Conservation (phyloP, 2,329 filamentous ascomycete genomes). For the Phialocephala sp. region DNA sequence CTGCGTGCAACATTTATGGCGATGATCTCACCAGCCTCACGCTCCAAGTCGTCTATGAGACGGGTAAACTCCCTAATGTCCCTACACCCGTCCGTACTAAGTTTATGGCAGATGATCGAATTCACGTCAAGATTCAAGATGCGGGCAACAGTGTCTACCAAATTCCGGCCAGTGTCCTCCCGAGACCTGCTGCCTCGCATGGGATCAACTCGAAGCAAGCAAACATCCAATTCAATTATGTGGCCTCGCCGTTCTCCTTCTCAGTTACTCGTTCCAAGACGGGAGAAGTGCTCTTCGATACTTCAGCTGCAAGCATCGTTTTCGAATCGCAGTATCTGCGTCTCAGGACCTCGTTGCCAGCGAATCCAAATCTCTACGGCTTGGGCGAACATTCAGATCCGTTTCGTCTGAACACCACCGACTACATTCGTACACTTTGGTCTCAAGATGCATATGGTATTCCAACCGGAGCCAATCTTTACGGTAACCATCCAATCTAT, state of each 20-base stretch:
- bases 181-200: slow-evolving; percentile 52
- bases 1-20: slow-evolving; percentile 65
- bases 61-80: slow-evolving; percentile 47
- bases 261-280: slow-evolving; percentile 55
- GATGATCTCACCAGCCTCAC: slow-evolving; percentile 61
- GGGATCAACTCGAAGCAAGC: slow-evolving; percentile 43
- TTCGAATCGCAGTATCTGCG: slow-evolving; percentile 70
- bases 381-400: slow-evolving; percentile 69
- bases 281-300: slow-evolving; percentile 64
- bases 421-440: slow-evolving; percentile 68
- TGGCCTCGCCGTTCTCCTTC: slow-evolving; percentile 65
- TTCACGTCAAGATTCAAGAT: slow-evolving; percentile 70
- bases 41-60: slow-evolving; percentile 66
- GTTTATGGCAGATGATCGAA: slow-evolving; percentile 54
- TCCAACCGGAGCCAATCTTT: slow-evolving; percentile 62
- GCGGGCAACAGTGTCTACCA: slow-evolving; percentile 63
- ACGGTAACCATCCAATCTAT: slow-evolving; percentile 68
- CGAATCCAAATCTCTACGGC: slow-evolving; percentile 66
- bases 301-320: slow-evolving; percentile 59
- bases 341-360: slow-evolving; percentile 64
- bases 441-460: slow-evolving; percentile 63
- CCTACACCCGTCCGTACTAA: background rate
- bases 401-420: slow-evolving; percentile 60
- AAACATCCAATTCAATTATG: slow-evolving; percentile 57
- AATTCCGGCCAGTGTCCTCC: slow-evolving; percentile 62